Evolutionary conservation across 495 filamentous ascomycete species (phyloP).

Genomic region (Terfezia claveryi): DNA sequence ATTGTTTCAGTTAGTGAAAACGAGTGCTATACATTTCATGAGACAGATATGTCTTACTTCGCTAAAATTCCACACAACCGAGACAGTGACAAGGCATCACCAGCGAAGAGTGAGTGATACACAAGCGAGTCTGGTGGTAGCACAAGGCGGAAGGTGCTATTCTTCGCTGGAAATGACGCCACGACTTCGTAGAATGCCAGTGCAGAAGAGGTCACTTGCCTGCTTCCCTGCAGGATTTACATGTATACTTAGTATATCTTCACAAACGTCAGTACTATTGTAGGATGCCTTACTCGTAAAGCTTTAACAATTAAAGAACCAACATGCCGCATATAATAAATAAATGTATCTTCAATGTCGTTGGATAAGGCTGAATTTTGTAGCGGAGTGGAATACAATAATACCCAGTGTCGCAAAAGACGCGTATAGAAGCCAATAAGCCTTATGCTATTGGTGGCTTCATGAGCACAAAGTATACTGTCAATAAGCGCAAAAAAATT

Average conservation of each 20-base stretch:
- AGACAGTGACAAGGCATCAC: slow-evolving; percentile 41
- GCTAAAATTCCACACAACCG: slow-evolving; percentile 44
- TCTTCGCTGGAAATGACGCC: slow-evolving; percentile 19
- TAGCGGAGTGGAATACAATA: slow-evolving; percentile 12
- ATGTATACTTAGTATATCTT: neutral
- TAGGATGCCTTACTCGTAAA: neutral
- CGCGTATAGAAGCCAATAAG: slow-evolving; percentile 48
- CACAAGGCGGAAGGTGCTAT: slow-evolving; percentile 26
- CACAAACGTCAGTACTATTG: neutral
- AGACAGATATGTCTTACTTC: slow-evolving; percentile 6
- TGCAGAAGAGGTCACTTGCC: slow-evolving; percentile 21
- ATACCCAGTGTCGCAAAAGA: slow-evolving; percentile 49
- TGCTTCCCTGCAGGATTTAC: neutral
- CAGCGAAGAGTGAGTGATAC: slow-evolving; percentile 45
- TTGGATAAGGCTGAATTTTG: no score
- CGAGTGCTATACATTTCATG: no score
- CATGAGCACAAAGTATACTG: slow-evolving; percentile 27
- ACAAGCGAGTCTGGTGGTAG: slow-evolving; percentile 46
- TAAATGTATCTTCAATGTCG: no score
- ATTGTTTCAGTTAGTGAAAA: neutral
- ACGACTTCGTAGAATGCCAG: slow-evolving; percentile 47
- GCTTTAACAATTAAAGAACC: no score
- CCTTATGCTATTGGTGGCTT: neutral
- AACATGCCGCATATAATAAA: no score
- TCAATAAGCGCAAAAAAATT: slow-evolving; percentile 32